These are phyloP conservation scores for Metschnikowia hibisci DNA, from an alignment of 805 yeast genomes.

Conservation along the genomic window DNA sequence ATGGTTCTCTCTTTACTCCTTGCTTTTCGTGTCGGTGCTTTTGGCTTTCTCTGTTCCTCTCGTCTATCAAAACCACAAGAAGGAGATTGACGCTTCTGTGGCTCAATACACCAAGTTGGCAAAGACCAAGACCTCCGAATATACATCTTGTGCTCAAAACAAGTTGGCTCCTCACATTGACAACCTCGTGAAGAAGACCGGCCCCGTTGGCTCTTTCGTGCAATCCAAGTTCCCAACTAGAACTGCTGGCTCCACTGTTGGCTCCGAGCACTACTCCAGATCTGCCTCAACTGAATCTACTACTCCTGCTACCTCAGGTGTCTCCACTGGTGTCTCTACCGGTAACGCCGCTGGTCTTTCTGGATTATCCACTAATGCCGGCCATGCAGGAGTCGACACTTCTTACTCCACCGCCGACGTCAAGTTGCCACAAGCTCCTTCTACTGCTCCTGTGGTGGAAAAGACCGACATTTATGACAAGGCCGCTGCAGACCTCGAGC, in stretches of 20 bases:
- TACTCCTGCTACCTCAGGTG: conserved; percentile 20
- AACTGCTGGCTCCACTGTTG: conserved; percentile 71
- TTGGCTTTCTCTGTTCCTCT: conserved; percentile 72
- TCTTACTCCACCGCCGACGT: conserved; percentile 5
- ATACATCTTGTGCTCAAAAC: conserved; percentile 33
- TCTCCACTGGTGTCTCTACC: conserved; percentile 31
- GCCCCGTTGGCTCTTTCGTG: conserved; percentile 63
- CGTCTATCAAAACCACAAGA: conserved; percentile 68
- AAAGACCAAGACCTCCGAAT: conserved; percentile 48
- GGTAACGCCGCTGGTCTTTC: not conserved
- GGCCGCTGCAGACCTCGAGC: conserved; percentile 8
- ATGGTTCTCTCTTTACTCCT: conserved; percentile 67
- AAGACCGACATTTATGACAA: conserved; percentile 7
- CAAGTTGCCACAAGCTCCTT: conserved; percentile 40
- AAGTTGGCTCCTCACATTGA: conserved; percentile 56
- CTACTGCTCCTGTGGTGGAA: conserved; percentile 14
- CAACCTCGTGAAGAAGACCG: conserved; percentile 53
- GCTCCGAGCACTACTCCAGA: conserved; percentile 22
- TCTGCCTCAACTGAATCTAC: conserved; percentile 6
- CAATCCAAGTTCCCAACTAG: conserved; percentile 56
- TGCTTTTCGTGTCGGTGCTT: conserved; percentile 55
- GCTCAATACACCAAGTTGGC: conserved; percentile 42
- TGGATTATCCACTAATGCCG: conserved; percentile 1
- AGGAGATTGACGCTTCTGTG: conserved; percentile 67
- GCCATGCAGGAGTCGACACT: conserved; percentile 2